Evolutionary conservation across 2,329 filamentous ascomycete genomes (phyloP), one percentile per base, ranked within the genome.

Genomic region (Verticillium isaacii): DNA sequence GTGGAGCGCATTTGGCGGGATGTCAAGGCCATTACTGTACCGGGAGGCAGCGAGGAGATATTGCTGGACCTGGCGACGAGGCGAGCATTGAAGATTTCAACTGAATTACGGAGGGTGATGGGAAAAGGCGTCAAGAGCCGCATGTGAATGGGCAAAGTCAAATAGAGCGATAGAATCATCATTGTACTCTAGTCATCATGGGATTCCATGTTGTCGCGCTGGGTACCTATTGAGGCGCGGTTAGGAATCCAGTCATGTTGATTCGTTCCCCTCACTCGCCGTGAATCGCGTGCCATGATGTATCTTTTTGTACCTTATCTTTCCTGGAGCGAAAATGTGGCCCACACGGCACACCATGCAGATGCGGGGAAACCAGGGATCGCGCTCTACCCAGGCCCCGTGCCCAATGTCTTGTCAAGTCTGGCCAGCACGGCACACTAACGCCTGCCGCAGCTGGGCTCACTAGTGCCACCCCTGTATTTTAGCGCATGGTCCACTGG

Each of bases 1-100:
- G 63, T 67, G 7, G 66, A 66, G 52, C 54, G 59, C 11, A 65
- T 66, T 50, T 67, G 63, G 62, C 61, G 62, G 11, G 62, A 63
- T 29, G 60, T 67, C 14, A 65, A 65, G 58, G 66, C 60, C 32
- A 56, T 67, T 23, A 64, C 63, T 1, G 66, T 67, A 8, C 63
- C 61, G 5, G 66, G 66, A 2, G 66, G 66, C 2, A 63, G 60
- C 19, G 66, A 67, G 37, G 66, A 65, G 55, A 63, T 67, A 5
- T 59, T 67, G 37, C 52, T 67, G 17, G 65, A 67, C 34, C 60
- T 67, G 25, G 65, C 63, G 11, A 62, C 60, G 25, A 58, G 62
- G 32, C 41, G 63, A 11, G 62, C 62, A 3, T 34, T 63, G 54
- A 63, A 61, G 0, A 58, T 58, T 25, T 36, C 56, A 5, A 19